Base-by-base conservation (phyloP, 192 early-diverging fungal genomes). In the Oehlia diaphana region DNA sequence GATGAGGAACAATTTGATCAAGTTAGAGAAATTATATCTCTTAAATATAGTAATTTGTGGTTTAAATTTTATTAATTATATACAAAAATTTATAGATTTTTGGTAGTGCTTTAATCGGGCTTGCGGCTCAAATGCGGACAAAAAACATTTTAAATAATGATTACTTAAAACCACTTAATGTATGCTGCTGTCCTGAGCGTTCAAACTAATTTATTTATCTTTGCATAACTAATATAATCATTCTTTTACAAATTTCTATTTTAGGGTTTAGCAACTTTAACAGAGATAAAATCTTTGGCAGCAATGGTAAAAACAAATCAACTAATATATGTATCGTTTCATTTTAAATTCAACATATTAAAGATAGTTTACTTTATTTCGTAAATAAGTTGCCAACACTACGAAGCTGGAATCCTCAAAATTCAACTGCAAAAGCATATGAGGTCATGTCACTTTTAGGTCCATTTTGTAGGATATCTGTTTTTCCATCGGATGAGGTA, bases 391-490 rank as follows among this genome's bases (percentile, higher is more conserved):
- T 83, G n/a, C 49, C 80, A 42, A 73, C 42, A 63, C 63, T 87
- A 42, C 72, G 81, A 26, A 86, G 84, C 50, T 94, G 90, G 84
- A 87, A 91, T 76, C 92, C 92, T 12, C 65, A 84, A 7, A 84
- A 88, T 76, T 74, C 82, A 1, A 84, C 82, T 9, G 90, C 92
- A 0, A 82, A 82, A 33, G 86, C 77, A 28, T 80, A 94, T 19
- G 93, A 94, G 76, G 72, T 89, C 4, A 65, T 88, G 13, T 90
- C 92, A n/a, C 81, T 95, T 42, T 84, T 96, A 1, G 95, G 95
- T 3, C 93, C 92, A 12, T 94, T 94, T 64, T 90, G 94, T 74
- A 82, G 81, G 62, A 71, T 88, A 1, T 87, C 86, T 62, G 89
- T 80, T 39, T 92, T 91, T 50, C 88, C 86, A 14, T 79, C 79